Evolutionary conservation across 306 rosid species (phyloP), one percentile per base, ranked within the genome.

Genomic region (Sphenostylis stenocarpa): DNA sequence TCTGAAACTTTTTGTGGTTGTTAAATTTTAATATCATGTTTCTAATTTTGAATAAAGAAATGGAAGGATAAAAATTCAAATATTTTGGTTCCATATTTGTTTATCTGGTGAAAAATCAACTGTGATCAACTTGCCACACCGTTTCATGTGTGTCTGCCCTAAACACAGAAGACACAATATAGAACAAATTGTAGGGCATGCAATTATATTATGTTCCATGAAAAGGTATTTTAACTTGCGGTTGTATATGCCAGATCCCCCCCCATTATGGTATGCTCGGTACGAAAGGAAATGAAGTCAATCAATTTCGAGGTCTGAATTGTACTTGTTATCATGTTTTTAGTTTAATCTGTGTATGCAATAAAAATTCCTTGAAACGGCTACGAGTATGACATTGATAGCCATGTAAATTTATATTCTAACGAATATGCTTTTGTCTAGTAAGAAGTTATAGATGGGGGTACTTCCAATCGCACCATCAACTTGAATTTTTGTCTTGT

Each of bases 171-270:
- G 29, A 56, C 44, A 57, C 8, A 60, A 17, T 58, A 60, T 33
- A 23, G 24, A 45, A 44, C 39, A 67, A 31, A 45, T 14, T 19
- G 13, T n/a, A 24, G 33, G 24, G 68, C 44, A 52, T 53, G 58
- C 21, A 24, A 21, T 58, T 77, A n/a, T n/a, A n/a, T n/a, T n/a
- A n/a, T n/a, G n/a, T n/a, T n/a, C n/a, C n/a, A 1, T 0, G 52
- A 26, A 63, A 34, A 38, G 7, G 72, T 72, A 29, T 72, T 29
- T 55, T 67, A 44, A 73, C 28, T 55, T 65, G 52, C 12, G 11
- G 34, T 34, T 58, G 33, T 57, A 67, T 67, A 55, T 74, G 74
- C 36, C 84, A 81, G 81, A 73, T 28, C 38, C 47, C 6, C 33
- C 36, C 48, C 4, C 33, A 8, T 43, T 55, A 4, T 24, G 79